A percentile compares a stretch with the other conserved stretches of the same genome.
Conservation (phyloP, 1,284 basidiomycete genomes). For the Tetrapyrgos nigripes region DNA sequence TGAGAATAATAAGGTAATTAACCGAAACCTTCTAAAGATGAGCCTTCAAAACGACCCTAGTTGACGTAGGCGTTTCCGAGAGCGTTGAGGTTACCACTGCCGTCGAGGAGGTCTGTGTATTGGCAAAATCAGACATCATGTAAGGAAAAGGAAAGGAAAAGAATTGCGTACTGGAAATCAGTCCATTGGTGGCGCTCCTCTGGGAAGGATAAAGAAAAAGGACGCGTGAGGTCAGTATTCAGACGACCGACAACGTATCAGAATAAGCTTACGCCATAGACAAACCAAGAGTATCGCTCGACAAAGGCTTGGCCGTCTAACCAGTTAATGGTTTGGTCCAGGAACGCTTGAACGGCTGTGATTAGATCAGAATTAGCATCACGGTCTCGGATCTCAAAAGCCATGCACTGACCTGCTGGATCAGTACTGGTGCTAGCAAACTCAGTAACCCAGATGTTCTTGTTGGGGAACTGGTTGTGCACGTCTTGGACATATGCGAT, state of each 20-base stretch:
- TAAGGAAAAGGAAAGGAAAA: not conserved
- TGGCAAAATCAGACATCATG: not conserved
- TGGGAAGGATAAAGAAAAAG: not conserved
- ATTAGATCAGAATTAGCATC: not conserved
- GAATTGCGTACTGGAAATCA: constrained; percentile 8
- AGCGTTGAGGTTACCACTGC: constrained; percentile 28
- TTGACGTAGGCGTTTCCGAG: constrained; percentile 29
- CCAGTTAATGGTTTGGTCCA: not conserved
- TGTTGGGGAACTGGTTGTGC: constrained; percentile 2
- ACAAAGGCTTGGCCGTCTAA: constrained; percentile 7
- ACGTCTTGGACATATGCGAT: constrained; percentile 8
- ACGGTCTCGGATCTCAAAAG: not conserved
- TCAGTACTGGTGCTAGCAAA: constrained; percentile 12
- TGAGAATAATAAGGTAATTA: too few species aligned
- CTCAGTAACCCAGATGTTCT: constrained; percentile 17
- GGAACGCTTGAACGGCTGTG: constrained; percentile 7
- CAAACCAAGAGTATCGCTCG: constrained; percentile 15
- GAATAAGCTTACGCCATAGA: constrained; percentile 3
- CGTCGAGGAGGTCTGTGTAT: constrained; percentile 29
- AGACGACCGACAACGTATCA: not conserved
- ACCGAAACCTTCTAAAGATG: too few species aligned
- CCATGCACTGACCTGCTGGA: constrained; percentile 6
- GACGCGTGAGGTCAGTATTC: not conserved
- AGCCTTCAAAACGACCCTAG: too few species aligned
- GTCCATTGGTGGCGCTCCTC: not conserved